These are phyloP conservation scores for Penicillium sp. DNA, from an alignment of 2,329 filamentous ascomycete genomes.

Conservation along the genomic window DNA sequence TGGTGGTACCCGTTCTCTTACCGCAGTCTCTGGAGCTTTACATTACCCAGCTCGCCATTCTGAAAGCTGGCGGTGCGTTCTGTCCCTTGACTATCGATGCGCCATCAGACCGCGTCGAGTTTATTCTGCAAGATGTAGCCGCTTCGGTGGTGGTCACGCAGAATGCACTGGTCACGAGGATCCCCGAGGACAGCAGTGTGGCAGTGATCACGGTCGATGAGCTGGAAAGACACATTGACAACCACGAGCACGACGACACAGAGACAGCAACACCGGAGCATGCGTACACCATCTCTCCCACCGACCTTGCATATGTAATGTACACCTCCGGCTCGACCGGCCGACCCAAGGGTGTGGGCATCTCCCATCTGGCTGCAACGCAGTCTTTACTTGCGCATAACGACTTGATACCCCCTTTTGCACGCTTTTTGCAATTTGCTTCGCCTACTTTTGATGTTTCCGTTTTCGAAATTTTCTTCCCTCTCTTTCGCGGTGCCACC, in stretches of 20 bases:
- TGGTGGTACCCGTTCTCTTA: slow-evolving; percentile 67
- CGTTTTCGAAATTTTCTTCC: slow-evolving; percentile 92
- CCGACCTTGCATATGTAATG: slow-evolving; percentile 72
- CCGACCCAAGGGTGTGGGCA: slow-evolving; percentile 75
- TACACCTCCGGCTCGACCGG: slow-evolving; percentile 91
- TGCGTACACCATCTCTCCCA: slow-evolving; percentile 21
- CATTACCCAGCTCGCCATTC: slow-evolving; percentile 66
- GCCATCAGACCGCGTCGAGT: slow-evolving; percentile 68
- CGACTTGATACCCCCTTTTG: slow-evolving; percentile 66
- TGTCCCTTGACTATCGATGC: slow-evolving; percentile 77
- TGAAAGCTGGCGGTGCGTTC: slow-evolving; percentile 78
- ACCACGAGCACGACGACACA: neutral
- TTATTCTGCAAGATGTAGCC: slow-evolving; percentile 71
- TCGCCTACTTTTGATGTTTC: slow-evolving; percentile 92
- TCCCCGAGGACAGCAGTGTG: slow-evolving; percentile 17
- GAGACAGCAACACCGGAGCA: neutral
- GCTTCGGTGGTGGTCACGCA: slow-evolving; percentile 65
- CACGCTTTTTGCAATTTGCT: slow-evolving; percentile 82
- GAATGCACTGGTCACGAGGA: slow-evolving; percentile 15
- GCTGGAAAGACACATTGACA: slow-evolving; percentile 5
- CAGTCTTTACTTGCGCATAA: slow-evolving; percentile 81
- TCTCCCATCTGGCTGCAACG: slow-evolving; percentile 73
- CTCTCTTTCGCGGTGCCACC: slow-evolving; percentile 66
- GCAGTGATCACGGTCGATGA: slow-evolving; percentile 20
- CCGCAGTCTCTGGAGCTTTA: slow-evolving; percentile 75